Percentiles rank a stretch among this genome's conserved stretches.
Evolutionary conservation across 2,329 filamentous ascomycete species (phyloP).

Genomic region (Sporothrix pseudoabietina): DNA sequence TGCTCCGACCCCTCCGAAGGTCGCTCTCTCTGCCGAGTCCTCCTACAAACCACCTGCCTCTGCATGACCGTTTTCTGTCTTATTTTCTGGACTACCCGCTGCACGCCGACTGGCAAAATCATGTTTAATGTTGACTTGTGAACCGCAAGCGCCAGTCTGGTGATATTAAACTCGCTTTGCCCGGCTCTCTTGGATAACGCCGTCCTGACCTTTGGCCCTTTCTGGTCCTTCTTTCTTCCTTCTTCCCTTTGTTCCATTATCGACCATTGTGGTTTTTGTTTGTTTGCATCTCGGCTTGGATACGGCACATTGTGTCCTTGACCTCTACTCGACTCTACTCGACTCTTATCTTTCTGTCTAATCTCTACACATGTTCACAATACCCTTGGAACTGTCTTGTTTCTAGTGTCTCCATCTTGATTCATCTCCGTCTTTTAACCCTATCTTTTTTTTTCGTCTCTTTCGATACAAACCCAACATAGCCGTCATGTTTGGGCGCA

Average conservation of each 20-base stretch:
- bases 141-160: not conserved
- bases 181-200: not conserved
- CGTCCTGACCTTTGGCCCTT: not conserved
- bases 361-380: not conserved
- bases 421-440: not conserved
- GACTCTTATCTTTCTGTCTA: not conserved
- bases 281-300: not conserved
- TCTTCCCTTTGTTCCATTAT: not conserved
- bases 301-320: not conserved
- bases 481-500: not conserved
- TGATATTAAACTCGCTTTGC: not conserved
- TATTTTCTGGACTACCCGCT: slow-evolving; percentile 1
- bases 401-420: not conserved
- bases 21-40: not conserved
- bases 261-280: not conserved
- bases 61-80: not conserved
- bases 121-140: no score
- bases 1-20: slow-evolving; percentile 15
- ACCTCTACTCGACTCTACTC: not conserved
- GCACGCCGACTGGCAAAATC: not conserved
- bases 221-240: not conserved
- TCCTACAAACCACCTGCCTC: not conserved
- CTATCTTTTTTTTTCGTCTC: not conserved
- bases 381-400: not conserved
- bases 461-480: not conserved